phyloP scores from a whole-genome alignment of 2,329 filamentous ascomycete species.

The Cryphonectria parasitica region DNA sequence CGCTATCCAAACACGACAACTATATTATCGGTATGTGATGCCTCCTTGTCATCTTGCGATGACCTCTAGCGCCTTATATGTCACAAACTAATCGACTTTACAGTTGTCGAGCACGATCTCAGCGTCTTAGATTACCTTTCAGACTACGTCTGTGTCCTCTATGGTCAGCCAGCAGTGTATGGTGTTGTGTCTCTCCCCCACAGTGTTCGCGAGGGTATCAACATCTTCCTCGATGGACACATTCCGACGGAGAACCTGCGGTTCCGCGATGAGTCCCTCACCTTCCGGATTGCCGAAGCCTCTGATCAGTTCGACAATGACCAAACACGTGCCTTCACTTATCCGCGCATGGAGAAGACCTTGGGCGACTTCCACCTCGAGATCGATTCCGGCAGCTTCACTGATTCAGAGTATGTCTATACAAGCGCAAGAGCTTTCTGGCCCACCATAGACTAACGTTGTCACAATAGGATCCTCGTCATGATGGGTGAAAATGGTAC shows the following conservation, averaged over 20 bases:
- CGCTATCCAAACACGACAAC: conserved; percentile 83
- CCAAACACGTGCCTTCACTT: conserved; percentile 81
- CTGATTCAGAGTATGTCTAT: conserved; percentile 74
- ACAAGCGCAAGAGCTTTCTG: not conserved
- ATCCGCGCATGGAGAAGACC: conserved; percentile 91
- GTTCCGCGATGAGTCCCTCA: conserved; percentile 95
- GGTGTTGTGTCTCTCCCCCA: conserved; percentile 96
- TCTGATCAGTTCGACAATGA: conserved; percentile 87
- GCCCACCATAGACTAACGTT: not conserved
- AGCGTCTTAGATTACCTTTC: conserved; percentile 98
- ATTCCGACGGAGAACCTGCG: conserved; percentile 98
- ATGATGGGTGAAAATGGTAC: conserved; percentile 99
- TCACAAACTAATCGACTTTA: not conserved
- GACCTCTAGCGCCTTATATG: too few relatives aligned
- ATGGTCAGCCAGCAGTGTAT: conserved; percentile 93
- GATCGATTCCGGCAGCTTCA: conserved; percentile 85
- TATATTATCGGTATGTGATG: conserved; percentile 73
- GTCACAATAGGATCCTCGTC: conserved; percentile 71
- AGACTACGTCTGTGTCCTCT: conserved; percentile 96
- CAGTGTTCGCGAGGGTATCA: conserved; percentile 98
- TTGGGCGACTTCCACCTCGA: conserved; percentile 84
- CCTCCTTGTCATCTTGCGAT: not conserved
- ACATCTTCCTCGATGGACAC: conserved; percentile 91
- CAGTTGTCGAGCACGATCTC: conserved; percentile 96
- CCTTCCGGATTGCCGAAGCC: conserved; percentile 90